phyloP scores from a whole-genome alignment of 257 asterid genomes.

The Pogostemon cablin region DNA sequence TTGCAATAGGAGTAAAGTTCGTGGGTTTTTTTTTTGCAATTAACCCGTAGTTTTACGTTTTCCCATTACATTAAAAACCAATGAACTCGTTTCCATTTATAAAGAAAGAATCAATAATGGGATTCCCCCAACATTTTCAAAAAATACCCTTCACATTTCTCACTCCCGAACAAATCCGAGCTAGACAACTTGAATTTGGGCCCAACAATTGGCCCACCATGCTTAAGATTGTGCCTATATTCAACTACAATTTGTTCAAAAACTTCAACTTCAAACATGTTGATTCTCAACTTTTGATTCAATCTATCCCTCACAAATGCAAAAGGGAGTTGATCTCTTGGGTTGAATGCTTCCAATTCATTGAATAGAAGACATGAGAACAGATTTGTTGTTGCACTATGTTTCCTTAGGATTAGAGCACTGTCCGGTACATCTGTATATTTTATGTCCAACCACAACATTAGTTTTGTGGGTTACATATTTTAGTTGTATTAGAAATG shows the following conservation, averaged over 20 bases:
- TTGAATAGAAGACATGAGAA: conserved; percentile 87
- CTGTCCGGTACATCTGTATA: conserved; percentile 85
- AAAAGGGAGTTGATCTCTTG: conserved; percentile 83
- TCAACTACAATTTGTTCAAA: conserved; percentile 77
- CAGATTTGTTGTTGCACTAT: conserved; percentile 53
- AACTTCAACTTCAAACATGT: conserved; percentile 82
- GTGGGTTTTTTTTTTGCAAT: no score
- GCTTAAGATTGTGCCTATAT: conserved; percentile 73
- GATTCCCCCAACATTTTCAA: conserved; percentile 73
- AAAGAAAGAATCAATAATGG: conserved; percentile 38
- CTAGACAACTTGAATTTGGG: conserved; percentile 50
- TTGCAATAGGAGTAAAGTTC: no score
- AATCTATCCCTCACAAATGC: conserved; percentile 86
- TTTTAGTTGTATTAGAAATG: no score
- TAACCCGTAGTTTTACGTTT: no score
- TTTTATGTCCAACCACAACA: not conserved
- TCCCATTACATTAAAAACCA: not conserved
- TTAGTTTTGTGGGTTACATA: not conserved
- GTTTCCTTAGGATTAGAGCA: conserved; percentile 74
- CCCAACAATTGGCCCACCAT: conserved; percentile 40
- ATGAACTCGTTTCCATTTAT: no score
- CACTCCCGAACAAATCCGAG: conserved; percentile 39
- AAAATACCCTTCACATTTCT: conserved; percentile 62
- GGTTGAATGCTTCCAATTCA: conserved; percentile 88
- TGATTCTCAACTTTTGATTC: conserved; percentile 55